Evolutionary conservation across 2,329 filamentous ascomycete species (phyloP), one percentile per base, ranked within the genome.

Genomic region (Exophiala viscosa): DNA sequence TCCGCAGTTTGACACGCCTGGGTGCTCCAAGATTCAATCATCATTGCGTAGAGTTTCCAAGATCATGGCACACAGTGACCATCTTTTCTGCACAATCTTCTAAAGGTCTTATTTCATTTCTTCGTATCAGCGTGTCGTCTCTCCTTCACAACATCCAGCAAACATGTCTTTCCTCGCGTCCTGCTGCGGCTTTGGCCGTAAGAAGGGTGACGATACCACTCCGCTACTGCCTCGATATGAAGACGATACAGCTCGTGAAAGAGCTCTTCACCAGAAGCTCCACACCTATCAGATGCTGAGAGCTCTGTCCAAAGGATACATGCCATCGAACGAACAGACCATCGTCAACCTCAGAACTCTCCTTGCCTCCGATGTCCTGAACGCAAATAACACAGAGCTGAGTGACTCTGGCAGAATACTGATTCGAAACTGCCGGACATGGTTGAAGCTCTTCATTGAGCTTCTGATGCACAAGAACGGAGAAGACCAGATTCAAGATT

Each of bases 271-370:
- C 65, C 84, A 92, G 69, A 96, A 63, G 48, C 80, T 97, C 55
- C 92, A 96, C 72, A 86, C 86, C 20, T 96, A 96, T 67, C 90
- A 96, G 76, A 95, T 96, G 86, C 68, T 90, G 23, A 82, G 88
- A 48, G 92, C 92, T 49, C 69, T 96, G 8, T 81, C 82, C 1
- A 82, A 88, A 64, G 92, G 92, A 5, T 96, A 85, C 70, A 91
- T 97, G 87, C 92, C 92, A 42, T 93, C 89, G 5, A 96, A 88
- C 9, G 86, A 93, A 62, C 92, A 97, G 69, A 67, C 80, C 61
- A 86, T 93, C 63, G 76, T 85, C 67, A 90, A 95, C 60, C 75
- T 97, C 2, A 84, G 89, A 60, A 88, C 86, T 2, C 72, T 96
- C 1, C 77, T 96, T 7, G 83, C 88, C 3, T 84, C 88, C 32